Base-by-base conservation (phyloP, 176 grass and related monocot species). In the Eremochloa ophiuroides region DNA sequence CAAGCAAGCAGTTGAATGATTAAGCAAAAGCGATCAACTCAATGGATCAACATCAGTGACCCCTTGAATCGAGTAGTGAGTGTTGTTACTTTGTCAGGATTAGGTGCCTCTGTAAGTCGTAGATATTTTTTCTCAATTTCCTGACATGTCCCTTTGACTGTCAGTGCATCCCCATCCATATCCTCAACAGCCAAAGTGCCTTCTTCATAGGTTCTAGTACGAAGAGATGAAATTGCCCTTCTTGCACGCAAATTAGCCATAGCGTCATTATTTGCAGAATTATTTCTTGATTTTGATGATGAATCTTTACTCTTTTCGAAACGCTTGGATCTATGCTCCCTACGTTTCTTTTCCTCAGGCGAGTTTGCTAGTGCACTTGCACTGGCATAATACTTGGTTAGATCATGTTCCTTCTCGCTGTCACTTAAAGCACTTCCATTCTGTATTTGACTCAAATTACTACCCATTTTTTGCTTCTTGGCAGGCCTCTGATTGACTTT, bases 141-240 rank as follows among this genome's bases (percentile, higher is more conserved):
- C 37, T 93, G 95, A 75, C 95, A 98, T 23, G 92, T 95, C 72
- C 95, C 95, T 66, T 98, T 98, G 20, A 98, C 47, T 82, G 90
- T 98, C 77, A 98, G 68, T 38, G 92, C 87, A 88, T 98, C 95
- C 95, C 95, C 95, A 29, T 95, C 86, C 75, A 98, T 91, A 91
- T 98, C 95, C 82, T 98, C 95, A 15, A 98, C 95, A 53, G 92
- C 90, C 84, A 62, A 82, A 78, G 30, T 61, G 62, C 79, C 88
- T 89, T 91, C 82, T 81, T 93, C 90, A 65, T 67, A 79, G 40
- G 47, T 88, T 91, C 82, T 93, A 62, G 62, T 53, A 84, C 84
- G 81, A 75, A 88, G 67, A 83, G 91, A 85, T 29, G 86, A 87
- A 84, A 89, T 82, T 39, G 82, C 82, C 85, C 74, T 94, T 83